Percentiles rank a stretch among this genome's conserved stretches.
phyloP scores from a whole-genome alignment of 2,329 filamentous ascomycete species.

The Sordariomycetes sp. region DNA sequence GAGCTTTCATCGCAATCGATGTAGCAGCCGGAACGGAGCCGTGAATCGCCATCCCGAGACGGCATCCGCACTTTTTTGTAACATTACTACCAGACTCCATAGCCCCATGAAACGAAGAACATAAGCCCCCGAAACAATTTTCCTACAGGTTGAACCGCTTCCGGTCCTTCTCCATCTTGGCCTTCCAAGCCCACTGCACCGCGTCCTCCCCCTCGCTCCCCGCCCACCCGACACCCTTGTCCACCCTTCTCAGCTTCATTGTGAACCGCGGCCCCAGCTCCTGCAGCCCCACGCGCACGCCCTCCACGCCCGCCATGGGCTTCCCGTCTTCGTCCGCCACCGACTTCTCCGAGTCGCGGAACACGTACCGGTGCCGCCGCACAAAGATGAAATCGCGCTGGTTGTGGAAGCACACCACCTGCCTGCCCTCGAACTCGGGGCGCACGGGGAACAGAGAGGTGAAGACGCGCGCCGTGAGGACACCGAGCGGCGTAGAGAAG shows the following conservation, averaged over 20 bases:
- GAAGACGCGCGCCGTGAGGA: constrained; percentile 79
- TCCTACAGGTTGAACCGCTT: constrained; percentile 84
- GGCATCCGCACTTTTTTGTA: neutral
- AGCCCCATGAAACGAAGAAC: neutral
- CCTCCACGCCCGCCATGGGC: constrained; percentile 72
- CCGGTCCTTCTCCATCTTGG: constrained; percentile 83
- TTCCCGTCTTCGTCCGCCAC: constrained; percentile 73
- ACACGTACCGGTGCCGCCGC: constrained; percentile 79
- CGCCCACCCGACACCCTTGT: constrained; percentile 68
- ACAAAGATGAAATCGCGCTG: constrained; percentile 96
- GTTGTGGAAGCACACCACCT: constrained; percentile 87
- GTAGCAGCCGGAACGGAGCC: neutral
- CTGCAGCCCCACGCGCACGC: constrained; percentile 75
- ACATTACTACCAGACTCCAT: neutral
- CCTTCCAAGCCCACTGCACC: constrained; percentile 94
- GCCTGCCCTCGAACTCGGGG: constrained; percentile 73
- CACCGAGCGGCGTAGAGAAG: constrained; percentile 84
- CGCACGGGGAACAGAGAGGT: constrained; percentile 45
- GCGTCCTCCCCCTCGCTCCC: constrained; percentile 59
- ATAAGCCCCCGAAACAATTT: neutral
- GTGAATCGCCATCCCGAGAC: too few relatives aligned
- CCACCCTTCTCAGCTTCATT: constrained; percentile 75
- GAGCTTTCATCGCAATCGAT: neutral
- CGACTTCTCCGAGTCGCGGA: constrained; percentile 84
- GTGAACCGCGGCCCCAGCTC: constrained; percentile 64